A percentile compares a stretch with the other conserved stretches of the same genome.
These are phyloP conservation scores for Corymbia citriodora DNA, from an alignment of 441 rosid genomes.

Conservation along the genomic window DNA sequence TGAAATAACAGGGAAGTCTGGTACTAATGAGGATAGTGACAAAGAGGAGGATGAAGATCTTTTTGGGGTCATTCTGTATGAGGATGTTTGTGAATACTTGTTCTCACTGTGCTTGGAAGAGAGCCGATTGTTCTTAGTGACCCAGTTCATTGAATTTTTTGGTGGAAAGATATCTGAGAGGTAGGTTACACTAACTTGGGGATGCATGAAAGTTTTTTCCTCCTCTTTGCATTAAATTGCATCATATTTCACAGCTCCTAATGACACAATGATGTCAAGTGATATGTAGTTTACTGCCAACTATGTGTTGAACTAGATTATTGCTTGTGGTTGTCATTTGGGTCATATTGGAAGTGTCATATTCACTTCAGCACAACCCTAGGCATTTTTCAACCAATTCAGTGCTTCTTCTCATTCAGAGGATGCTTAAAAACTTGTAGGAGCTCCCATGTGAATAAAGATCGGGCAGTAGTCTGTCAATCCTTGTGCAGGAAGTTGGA, in stretches of 20 bases:
- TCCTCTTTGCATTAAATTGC: background rate
- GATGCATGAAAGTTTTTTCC: background rate
- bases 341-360: background rate
- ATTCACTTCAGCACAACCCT: background rate
- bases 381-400: background rate
- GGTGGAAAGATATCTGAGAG: slow-evolving; percentile 67
- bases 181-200: slow-evolving; percentile 15
- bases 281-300: background rate
- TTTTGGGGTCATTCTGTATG: slow-evolving; percentile 62
- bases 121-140: slow-evolving; percentile 66
- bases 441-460: background rate
- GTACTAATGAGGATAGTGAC: slow-evolving; percentile 31
- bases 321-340: background rate
- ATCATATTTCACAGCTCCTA: background rate
- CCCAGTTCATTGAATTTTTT: slow-evolving; percentile 78
- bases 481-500: background rate
- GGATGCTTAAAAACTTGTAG: background rate
- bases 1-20: slow-evolving; percentile 27
- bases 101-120: slow-evolving; percentile 68
- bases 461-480: background rate
- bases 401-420: background rate
- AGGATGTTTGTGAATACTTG: slow-evolving; percentile 74
- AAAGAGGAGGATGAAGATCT: slow-evolving; percentile 63
- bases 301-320: background rate
- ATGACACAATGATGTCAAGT: background rate